Evolutionary conservation across 495 filamentous ascomycete genomes (phyloP).

Genomic region (Penicillium pancosmium): DNA sequence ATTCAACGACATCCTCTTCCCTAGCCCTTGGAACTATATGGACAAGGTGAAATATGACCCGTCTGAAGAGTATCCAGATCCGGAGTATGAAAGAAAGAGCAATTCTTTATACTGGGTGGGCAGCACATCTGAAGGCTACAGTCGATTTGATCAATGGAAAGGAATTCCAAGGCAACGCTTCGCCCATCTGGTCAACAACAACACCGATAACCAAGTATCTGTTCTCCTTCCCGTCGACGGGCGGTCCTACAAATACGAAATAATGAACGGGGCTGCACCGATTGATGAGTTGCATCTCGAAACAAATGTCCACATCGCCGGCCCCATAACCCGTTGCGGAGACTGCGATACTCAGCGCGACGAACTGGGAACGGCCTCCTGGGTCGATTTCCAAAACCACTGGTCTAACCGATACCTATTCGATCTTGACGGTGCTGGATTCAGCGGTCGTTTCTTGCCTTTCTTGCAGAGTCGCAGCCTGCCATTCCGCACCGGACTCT

Average conservation of each 20-base stretch:
- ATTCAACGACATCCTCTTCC: slow-evolving; percentile 51
- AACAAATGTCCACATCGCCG: slow-evolving; percentile 49
- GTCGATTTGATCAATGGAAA: slow-evolving; percentile 54
- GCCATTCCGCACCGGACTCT: slow-evolving; percentile 65
- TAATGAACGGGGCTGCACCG: slow-evolving; percentile 37
- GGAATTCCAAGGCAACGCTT: slow-evolving; percentile 63
- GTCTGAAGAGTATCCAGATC: slow-evolving; percentile 40
- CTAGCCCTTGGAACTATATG: slow-evolving; percentile 54
- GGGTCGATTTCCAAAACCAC: slow-evolving; percentile 58
- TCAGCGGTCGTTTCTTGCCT: slow-evolving; percentile 62
- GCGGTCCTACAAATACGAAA: slow-evolving; percentile 40
- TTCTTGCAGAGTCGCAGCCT: slow-evolving; percentile 64
- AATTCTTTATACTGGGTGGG: slow-evolving; percentile 57
- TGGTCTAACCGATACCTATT: slow-evolving; percentile 67
- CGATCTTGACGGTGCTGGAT: slow-evolving; percentile 71
- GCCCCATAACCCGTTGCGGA: slow-evolving; percentile 57
- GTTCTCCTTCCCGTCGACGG: slow-evolving; percentile 40
- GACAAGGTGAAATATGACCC: slow-evolving; percentile 50
- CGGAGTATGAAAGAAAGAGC: slow-evolving; percentile 41
- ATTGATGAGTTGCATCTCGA: slow-evolving; percentile 30
- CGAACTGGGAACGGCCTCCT: slow-evolving; percentile 51
- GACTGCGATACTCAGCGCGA: slow-evolving; percentile 54
- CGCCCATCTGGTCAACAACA: slow-evolving; percentile 56
- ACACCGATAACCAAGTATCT: slow-evolving; percentile 45
- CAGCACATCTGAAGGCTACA: slow-evolving; percentile 60